Percentiles rank a stretch among this genome's conserved stretches.
Conservation (phyloP, 805 yeast genomes). For the Lachancea kluyveri region DNA sequence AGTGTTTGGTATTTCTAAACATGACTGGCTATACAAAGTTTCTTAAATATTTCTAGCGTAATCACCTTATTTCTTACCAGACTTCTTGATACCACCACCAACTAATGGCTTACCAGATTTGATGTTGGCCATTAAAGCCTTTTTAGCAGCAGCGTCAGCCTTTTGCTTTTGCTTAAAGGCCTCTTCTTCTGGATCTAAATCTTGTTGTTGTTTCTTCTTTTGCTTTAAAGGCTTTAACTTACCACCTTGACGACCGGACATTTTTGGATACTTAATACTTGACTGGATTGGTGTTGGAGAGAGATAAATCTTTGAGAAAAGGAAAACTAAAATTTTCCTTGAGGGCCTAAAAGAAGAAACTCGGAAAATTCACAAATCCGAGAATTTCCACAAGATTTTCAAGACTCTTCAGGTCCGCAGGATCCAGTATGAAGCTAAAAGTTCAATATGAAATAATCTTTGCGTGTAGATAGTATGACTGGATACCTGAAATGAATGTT, state of each 20-base stretch:
- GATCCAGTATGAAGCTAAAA: too few species aligned
- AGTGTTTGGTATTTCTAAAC: too few species aligned
- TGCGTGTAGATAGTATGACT: too few species aligned
- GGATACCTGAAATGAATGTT: too few species aligned
- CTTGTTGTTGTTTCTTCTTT: constrained; percentile 74
- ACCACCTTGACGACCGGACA: constrained; percentile 98
- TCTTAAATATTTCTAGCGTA: too few species aligned
- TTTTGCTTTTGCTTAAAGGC: constrained; percentile 93
- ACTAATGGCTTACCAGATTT: constrained; percentile 85
- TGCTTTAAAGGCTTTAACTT: constrained; percentile 76
- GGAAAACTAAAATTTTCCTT: not conserved
- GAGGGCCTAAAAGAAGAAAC: too few species aligned
- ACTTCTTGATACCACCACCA: constrained; percentile 95
- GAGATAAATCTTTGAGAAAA: not conserved
- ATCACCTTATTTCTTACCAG: constrained; percentile 53
- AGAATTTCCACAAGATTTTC: too few species aligned
- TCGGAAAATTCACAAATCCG: too few species aligned
- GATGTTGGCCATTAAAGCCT: constrained; percentile 83
- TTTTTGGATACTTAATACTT: constrained; percentile 22
- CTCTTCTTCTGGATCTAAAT: constrained; percentile 76
- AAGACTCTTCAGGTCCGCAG: too few species aligned
- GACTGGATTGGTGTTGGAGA: not conserved
- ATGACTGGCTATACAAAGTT: too few species aligned
- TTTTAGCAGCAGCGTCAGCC: constrained; percentile 90
- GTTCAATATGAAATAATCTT: too few species aligned